phyloP scores from a whole-genome alignment of 78 protist genomes.

The Carpediemonas membranifera region DNA sequence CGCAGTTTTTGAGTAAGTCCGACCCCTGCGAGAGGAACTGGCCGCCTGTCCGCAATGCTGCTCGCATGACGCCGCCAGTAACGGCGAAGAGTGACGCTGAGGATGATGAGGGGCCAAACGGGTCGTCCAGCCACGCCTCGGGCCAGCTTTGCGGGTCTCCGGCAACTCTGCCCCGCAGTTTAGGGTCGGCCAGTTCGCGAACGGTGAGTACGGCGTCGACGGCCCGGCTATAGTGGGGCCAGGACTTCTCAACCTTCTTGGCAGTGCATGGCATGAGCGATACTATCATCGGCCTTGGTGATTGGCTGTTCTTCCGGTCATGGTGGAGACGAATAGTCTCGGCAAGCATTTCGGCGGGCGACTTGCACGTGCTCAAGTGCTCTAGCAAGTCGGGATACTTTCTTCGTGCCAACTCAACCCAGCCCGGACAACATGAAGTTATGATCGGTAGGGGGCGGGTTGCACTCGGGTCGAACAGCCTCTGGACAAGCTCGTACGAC shows the following conservation, averaged over 20 bases:
- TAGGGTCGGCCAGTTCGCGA: constrained; percentile 8
- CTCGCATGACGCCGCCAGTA: constrained; percentile 53
- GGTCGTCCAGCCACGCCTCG: constrained; percentile 5
- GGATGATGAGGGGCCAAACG: constrained; percentile 19
- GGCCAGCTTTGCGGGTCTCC: not conserved
- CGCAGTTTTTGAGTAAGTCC: no score
- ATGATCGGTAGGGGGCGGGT: constrained; percentile 40
- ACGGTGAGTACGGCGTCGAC: constrained; percentile 31
- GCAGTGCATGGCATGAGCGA: constrained; percentile 34
- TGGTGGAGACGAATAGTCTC: not conserved
- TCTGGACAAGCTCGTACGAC: constrained; percentile 27
- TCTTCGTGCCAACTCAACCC: constrained; percentile 24
- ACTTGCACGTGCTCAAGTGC: constrained; percentile 6
- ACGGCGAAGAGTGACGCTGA: constrained; percentile 28
- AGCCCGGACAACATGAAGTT: constrained; percentile 55
- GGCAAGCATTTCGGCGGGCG: constrained; percentile 35
- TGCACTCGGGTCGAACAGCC: constrained; percentile 1
- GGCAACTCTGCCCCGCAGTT: not conserved
- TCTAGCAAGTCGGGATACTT: constrained; percentile 27
- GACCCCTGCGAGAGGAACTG: not conserved
- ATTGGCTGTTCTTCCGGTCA: not conserved
- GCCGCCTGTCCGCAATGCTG: constrained; percentile 31
- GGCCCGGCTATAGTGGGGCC: not conserved
- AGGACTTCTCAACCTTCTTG: constrained; percentile 25
- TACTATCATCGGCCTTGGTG: constrained; percentile 1